Base-by-base conservation (phyloP, 345 rosid genomes). In the Raphanus raphanistrum region DNA sequence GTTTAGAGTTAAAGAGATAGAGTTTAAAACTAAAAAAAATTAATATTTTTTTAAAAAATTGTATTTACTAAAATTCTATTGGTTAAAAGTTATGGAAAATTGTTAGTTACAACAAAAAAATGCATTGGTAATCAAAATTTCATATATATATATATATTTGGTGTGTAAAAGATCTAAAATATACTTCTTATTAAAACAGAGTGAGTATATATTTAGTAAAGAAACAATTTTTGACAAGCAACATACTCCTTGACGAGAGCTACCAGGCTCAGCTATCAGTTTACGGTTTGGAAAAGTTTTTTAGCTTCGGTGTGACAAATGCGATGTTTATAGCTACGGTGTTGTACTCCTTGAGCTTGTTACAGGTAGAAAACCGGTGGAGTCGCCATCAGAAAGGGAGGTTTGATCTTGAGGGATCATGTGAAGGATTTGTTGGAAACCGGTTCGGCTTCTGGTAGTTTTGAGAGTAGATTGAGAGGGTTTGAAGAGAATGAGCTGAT, bases 311-410 rank as follows among this genome's bases (percentile, higher is more conserved):
- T 13, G 76, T 87, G 68, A 95, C 71, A 95, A 92, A 80, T 90
- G 93, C 10, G 99, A 92, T 74, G 96, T 90, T 62, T 92, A 92
- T 71, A 95, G 98, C 79, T 92, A 85, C 16, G 97, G 99, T 58
- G 98, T 92, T 35, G 90, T 95, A 75, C 91, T 95, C 36, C 83
- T 95, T 78, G 99, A 95, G 88, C 84, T 95, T 70, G 96, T 90
- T 36, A 92, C 94, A 0, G 98, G 99, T 69, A 85, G 94, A 80
- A 92, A 88, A 85, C 98, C 97, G 0, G 98, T 95, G 21, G 97
- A 89, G 86, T 89, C 89, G 60, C 88, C 88, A 8, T 64, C 79
- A 5, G 36, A 84, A 58, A 86, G 82, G 55, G 90, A 90, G 85
- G 91, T 90, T 83, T 95, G 75, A 81, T 88, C 68, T 83, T 92